These are phyloP conservation scores for Alternaria metachromatica DNA, from an alignment of 2,329 filamentous ascomycete species.

Conservation along the genomic window DNA sequence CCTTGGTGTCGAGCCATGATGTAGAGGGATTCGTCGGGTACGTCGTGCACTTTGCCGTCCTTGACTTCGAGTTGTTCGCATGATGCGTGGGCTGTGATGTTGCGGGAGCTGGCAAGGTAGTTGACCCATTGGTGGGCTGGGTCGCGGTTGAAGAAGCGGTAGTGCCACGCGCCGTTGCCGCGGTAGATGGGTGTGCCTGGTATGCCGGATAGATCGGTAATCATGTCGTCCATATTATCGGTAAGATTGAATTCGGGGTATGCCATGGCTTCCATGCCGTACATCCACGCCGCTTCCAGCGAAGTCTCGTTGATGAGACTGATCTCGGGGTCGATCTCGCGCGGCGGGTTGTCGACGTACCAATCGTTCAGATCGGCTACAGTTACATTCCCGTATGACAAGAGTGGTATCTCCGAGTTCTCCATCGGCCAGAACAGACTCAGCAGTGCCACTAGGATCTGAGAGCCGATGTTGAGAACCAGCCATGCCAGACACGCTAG, in stretches of 20 bases:
- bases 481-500: constrained; percentile 43
- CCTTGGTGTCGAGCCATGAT: no score
- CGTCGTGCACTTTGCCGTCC: no score
- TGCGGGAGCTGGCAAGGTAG: constrained; percentile 35
- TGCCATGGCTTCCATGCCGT: constrained; percentile 35
- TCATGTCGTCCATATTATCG: constrained; percentile 8
- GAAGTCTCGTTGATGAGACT: constrained; percentile 17
- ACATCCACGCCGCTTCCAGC: constrained; percentile 37
- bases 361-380: constrained; percentile 37
- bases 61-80: constrained; percentile 25
- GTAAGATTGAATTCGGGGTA: constrained; percentile 29
- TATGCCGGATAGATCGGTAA: constrained; percentile 25
- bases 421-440: constrained; percentile 46
- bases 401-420: constrained; percentile 33
- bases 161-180: constrained; percentile 29
- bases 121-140: constrained; percentile 36
- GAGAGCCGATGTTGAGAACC: constrained; percentile 41
- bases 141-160: constrained; percentile 44
- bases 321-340: not conserved
- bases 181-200: constrained; percentile 38
- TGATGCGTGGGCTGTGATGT: constrained; percentile 24
- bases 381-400: constrained; percentile 34
- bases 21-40: no score
- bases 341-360: constrained; percentile 14
- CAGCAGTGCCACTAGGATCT: constrained; percentile 42